Conservation (phyloP, 2,329 filamentous ascomycete species). For the Neonectria magnoliae region DNA sequence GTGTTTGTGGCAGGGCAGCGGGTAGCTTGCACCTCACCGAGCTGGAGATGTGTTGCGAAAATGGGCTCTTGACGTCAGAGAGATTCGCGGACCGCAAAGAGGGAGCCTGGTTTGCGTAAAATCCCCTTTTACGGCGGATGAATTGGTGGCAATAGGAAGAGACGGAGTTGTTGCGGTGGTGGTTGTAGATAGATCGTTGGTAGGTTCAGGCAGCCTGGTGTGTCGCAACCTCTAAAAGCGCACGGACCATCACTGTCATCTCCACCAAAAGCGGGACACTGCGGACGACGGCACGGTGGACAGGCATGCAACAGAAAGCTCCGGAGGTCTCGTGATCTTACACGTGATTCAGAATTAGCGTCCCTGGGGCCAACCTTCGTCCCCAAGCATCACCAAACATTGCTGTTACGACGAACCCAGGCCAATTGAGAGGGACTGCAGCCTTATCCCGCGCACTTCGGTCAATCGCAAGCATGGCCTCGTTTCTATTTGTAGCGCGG, state of each 20-base stretch:
- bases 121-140: not conserved
- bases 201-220: conserved; percentile 50
- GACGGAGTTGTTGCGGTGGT: not conserved
- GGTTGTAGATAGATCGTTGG: conserved; percentile 14
- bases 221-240: conserved; percentile 41
- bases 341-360: conserved; percentile 43
- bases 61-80: conserved; percentile 5
- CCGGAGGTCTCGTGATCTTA: conserved; percentile 34
- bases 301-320: conserved; percentile 10
- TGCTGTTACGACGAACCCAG: conserved; percentile 35
- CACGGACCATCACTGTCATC: conserved; percentile 34
- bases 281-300: not conserved
- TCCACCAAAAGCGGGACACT: not conserved
- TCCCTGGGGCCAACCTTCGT: conserved; percentile 37
- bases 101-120: conserved; percentile 16
- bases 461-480: conserved; percentile 60
- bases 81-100: conserved; percentile 7
- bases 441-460: conserved; percentile 43
- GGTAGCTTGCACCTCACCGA: conserved; percentile 35
- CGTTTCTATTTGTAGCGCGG: conserved; percentile 66
- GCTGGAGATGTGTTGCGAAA: conserved; percentile 14
- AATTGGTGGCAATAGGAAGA: not conserved
- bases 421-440: conserved; percentile 47
- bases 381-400: conserved; percentile 39
- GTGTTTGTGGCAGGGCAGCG: conserved; percentile 34